A percentile compares a stretch with the other conserved stretches of the same genome.
These are phyloP conservation scores for Juglanconis juglandina DNA, from an alignment of 2,329 filamentous ascomycete genomes.

Conservation along the genomic window DNA sequence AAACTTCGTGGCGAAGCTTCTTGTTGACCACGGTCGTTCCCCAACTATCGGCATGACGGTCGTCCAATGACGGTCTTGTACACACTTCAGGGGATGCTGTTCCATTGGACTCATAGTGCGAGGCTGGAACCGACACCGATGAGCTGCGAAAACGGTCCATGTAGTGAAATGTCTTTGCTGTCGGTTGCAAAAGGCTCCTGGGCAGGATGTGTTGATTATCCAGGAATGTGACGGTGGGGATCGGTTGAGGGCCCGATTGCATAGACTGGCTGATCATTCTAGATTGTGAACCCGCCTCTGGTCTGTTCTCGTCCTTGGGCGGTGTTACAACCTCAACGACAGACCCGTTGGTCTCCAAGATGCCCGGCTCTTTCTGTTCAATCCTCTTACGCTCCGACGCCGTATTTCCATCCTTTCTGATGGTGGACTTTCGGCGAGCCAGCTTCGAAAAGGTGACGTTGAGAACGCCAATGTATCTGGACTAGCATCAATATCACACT, in stretches of 20 bases:
- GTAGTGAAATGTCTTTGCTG: conserved; percentile 28
- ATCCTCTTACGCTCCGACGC: conserved; percentile 34
- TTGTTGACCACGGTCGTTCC: conserved; percentile 90
- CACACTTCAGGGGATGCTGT: conserved; percentile 13
- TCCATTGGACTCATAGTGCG: conserved; percentile 19
- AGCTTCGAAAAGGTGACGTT: conserved; percentile 94
- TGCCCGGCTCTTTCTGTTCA: conserved; percentile 26
- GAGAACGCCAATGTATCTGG: conserved; percentile 90
- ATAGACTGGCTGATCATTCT: conserved; percentile 72
- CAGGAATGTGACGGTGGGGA: conserved; percentile 88
- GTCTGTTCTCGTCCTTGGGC: conserved; percentile 16
- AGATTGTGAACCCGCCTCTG: conserved; percentile 27
- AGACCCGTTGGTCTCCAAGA: conserved; percentile 20
- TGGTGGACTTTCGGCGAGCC: conserved; percentile 60
- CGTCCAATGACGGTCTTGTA: conserved; percentile 44
- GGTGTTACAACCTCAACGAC: conserved; percentile 19
- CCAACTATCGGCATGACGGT: conserved; percentile 67
- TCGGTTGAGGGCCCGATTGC: conserved; percentile 57
- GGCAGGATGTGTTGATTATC: conserved; percentile 94
- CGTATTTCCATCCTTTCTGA: conserved; percentile 46
- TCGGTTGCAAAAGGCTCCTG: conserved; percentile 70
- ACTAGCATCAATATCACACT: conserved; percentile 23
- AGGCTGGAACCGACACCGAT: conserved; percentile 30
- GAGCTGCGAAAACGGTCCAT: conserved; percentile 34
- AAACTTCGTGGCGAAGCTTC: conserved; percentile 81